phyloP scores from a whole-genome alignment of 1,284 basidiomycete genomes.

The Malassezia dermatis region DNA sequence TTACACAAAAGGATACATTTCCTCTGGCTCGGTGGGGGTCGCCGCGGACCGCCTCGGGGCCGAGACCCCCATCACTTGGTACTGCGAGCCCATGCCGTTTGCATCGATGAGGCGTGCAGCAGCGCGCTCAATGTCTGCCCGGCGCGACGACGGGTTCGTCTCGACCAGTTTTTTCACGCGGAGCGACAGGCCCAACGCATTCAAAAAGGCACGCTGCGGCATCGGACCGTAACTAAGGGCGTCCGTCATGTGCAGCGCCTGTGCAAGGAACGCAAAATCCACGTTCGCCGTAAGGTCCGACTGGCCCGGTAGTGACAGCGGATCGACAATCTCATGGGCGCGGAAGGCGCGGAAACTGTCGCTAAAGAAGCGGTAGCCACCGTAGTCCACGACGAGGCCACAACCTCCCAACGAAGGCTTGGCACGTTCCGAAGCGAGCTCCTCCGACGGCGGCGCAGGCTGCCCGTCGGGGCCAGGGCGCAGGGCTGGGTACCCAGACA shows the following conservation, averaged over 20 bases:
- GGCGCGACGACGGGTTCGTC: constrained; percentile 3
- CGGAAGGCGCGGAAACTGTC: constrained; percentile 84
- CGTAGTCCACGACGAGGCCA: constrained; percentile 83
- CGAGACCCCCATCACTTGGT: constrained; percentile 50
- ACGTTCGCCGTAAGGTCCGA: constrained; percentile 92
- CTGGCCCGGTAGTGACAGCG: constrained; percentile 72
- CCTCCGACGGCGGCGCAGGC: background rate
- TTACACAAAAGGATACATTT: constrained; percentile 16
- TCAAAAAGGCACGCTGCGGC: constrained; percentile 61
- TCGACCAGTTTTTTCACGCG: constrained; percentile 50
- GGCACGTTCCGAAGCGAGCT: constrained; percentile 15
- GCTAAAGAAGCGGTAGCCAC: constrained; percentile 61
- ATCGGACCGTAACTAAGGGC: constrained; percentile 57
- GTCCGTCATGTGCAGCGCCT: constrained; percentile 55
- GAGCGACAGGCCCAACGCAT: constrained; percentile 54
- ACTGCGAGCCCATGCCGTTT: constrained; percentile 55
- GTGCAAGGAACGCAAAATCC: constrained; percentile 77
- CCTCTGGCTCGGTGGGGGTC: background rate
- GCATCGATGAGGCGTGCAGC: constrained; percentile 54
- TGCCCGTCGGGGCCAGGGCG: constrained; percentile 11
- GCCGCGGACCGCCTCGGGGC: constrained; percentile 1
- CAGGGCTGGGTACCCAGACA: constrained; percentile 26
- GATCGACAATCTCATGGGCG: constrained; percentile 71
- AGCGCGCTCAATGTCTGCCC: constrained; percentile 51
- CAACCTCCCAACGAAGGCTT: constrained; percentile 55